Evolutionary conservation across 345 rosid genomes (phyloP).

Genomic region (Lenwebbia sp.): DNA sequence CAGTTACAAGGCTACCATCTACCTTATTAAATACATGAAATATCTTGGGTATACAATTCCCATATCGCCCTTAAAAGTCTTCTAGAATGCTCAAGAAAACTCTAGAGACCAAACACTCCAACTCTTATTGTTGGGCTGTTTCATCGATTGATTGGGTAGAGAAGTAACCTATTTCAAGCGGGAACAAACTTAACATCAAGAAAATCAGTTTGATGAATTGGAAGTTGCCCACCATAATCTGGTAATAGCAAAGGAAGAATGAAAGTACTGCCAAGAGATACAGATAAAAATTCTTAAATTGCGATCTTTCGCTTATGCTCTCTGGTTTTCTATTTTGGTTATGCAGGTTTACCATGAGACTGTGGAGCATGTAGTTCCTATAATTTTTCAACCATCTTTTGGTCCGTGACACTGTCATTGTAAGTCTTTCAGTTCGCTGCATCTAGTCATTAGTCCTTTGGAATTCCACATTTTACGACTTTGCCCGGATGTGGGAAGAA

Average conservation of each 20-base stretch:
- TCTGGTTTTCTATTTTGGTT: neutral
- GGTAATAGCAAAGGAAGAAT: neutral
- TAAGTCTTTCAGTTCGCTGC: no score
- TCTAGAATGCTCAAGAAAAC: no score
- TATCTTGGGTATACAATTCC: no score
- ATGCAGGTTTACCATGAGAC: slow-evolving; percentile 81
- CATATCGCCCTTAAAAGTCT: no score
- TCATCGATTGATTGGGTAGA: neutral
- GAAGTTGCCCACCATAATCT: neutral
- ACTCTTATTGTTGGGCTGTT: no score
- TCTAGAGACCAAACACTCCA: no score
- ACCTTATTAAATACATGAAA: no score
- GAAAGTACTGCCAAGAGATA: neutral
- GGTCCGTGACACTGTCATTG: no score
- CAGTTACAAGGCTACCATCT: no score
- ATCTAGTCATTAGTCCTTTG: no score
- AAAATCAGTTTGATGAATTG: neutral
- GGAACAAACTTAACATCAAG: neutral
- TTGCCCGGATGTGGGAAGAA: no score
- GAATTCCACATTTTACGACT: no score
- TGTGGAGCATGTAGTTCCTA: slow-evolving; percentile 93
- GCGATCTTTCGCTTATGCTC: neutral
- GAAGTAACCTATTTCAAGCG: neutral
- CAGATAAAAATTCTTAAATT: neutral
- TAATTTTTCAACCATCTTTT: slow-evolving; percentile 42